phyloP scores from a whole-genome alignment of 345 rosid genomes.

The Gossypium sturtianum region DNA sequence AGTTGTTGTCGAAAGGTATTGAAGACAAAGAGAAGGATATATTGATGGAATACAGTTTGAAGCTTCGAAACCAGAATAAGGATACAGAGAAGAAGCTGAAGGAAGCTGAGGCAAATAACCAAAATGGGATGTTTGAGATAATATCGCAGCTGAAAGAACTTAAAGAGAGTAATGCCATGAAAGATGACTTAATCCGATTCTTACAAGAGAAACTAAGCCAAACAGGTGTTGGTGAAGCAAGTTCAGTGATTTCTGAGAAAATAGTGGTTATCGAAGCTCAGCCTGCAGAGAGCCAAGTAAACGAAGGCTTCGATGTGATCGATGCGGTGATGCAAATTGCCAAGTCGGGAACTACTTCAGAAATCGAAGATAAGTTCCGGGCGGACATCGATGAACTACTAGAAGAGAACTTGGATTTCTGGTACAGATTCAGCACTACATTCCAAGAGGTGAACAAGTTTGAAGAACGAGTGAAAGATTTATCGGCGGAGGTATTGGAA shows the following conservation, averaged over 20 bases:
- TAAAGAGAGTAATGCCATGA: slow-evolving; percentile 46
- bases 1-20: slow-evolving; percentile 53
- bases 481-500: slow-evolving; percentile 44
- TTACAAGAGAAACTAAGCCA: slow-evolving; percentile 60
- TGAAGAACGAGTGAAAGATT: slow-evolving; percentile 56
- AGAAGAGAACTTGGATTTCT: slow-evolving; percentile 77
- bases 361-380: slow-evolving; percentile 50
- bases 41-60: slow-evolving; percentile 60
- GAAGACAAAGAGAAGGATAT: slow-evolving; percentile 60
- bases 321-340: slow-evolving; percentile 28
- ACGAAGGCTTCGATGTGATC: slow-evolving; percentile 21
- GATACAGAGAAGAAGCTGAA: slow-evolving; percentile 64
- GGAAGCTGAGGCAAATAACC: slow-evolving; percentile 36
- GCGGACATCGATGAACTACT: slow-evolving; percentile 56
- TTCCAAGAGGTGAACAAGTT: slow-evolving; percentile 75
- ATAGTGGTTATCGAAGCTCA: slow-evolving; percentile 6
- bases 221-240: slow-evolving; percentile 26
- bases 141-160: slow-evolving; percentile 36
- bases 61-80: slow-evolving; percentile 48
- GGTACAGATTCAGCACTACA: slow-evolving; percentile 72
- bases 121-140: slow-evolving; percentile 25
- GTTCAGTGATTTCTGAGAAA: slow-evolving; percentile 16
- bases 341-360: slow-evolving; percentile 27
- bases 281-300: slow-evolving; percentile 27
- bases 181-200: slow-evolving; percentile 65